phyloP scores from a whole-genome alignment of 1,139 yeast species.

The Debaryomycetaceae sp. region DNA sequence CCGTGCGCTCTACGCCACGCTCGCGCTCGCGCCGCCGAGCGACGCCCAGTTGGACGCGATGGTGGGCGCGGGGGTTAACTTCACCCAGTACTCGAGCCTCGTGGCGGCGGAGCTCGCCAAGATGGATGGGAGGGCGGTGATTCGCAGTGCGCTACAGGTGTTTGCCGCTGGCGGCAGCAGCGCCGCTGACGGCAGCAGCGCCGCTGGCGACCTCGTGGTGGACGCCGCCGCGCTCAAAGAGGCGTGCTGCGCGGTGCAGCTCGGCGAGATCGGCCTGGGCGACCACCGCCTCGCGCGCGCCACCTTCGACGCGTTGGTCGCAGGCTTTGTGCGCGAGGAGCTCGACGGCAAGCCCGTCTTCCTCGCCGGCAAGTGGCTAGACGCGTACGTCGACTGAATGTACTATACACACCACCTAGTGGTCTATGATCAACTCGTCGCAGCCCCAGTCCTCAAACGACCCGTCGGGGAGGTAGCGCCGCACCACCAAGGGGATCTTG shows the following conservation, averaged over 20 bases:
- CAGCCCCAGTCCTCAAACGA: constrained; percentile 99
- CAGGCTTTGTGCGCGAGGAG: constrained; percentile 55
- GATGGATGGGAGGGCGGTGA: constrained; percentile 57
- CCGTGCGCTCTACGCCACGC: constrained; percentile 47
- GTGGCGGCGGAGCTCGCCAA: constrained; percentile 59
- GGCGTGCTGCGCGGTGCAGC: constrained; percentile 43
- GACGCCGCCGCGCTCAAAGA: constrained; percentile 49
- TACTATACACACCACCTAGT: constrained; percentile 23
- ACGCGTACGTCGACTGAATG: constrained; percentile 41
- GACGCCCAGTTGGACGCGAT: constrained; percentile 44
- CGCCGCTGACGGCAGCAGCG: constrained; percentile 11
- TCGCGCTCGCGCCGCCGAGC: constrained; percentile 40
- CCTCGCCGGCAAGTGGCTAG: constrained; percentile 57
- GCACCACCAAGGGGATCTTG: constrained; percentile 89
- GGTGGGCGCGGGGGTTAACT: constrained; percentile 54
- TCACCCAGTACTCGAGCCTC: constrained; percentile 65
- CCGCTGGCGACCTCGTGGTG: constrained; percentile 38
- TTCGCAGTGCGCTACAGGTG: constrained; percentile 58
- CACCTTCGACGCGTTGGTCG: constrained; percentile 49
- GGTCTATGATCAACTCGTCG: constrained; percentile 92
- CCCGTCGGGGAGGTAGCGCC: constrained; percentile 96
- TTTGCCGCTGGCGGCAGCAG: constrained; percentile 44
- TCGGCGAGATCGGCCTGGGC: constrained; percentile 40
- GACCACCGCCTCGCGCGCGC: constrained; percentile 50
- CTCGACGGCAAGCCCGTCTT: constrained; percentile 55